Evolutionary conservation across 768 basidiomycete genomes (phyloP), one percentile per base, ranked within the genome.

Genomic region (Tephrocybe sp.): DNA sequence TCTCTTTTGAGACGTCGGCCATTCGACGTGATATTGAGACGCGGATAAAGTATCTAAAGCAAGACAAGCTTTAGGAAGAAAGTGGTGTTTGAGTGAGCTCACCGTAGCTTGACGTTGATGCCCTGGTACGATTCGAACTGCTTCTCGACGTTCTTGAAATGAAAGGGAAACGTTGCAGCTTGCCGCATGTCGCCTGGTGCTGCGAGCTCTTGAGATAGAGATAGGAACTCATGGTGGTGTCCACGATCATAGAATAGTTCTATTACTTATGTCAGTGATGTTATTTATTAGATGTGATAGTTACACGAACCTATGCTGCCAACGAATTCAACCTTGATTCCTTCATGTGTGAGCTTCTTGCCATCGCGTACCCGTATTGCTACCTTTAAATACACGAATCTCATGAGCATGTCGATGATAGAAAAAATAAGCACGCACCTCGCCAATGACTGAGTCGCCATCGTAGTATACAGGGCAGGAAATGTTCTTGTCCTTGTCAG

Each of bases 111-210:
- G 51, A 98, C 97, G 60, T 98, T 99, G 64, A 98, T 98, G 5
- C 97, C 97, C 59, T 92, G 87, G 66, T 98, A 98, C 59, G 89
- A 92, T 75, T 98, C 96, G 57, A 90, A 98, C 66, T 98, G 94
- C 75, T 99, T 98, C 83, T 99, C 97, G 32, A 99, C 90, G 62
- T 96, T 99, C 78, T 98, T 98, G 80, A 99, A 98, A 61, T 85
- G 80, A 69, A 99, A 98, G 45, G 98, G 95, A 59, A 86, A 97
- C 8, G 93, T 92, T 69, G 98, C 95, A 0, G 94, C 94, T 62
- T 92, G 88, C 36, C 97, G 83, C 86, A 99, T 86, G 64, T 99
- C 97, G 27, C 93, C 94, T n/a, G 93, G 93, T 0, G 92, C 86
- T 2, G 95, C 93, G 21, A 98, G 76, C 62, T 98, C 96, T 70